Conservation (phyloP, 2,329 filamentous ascomycete species). For the Ceratocystis ficicola region DNA sequence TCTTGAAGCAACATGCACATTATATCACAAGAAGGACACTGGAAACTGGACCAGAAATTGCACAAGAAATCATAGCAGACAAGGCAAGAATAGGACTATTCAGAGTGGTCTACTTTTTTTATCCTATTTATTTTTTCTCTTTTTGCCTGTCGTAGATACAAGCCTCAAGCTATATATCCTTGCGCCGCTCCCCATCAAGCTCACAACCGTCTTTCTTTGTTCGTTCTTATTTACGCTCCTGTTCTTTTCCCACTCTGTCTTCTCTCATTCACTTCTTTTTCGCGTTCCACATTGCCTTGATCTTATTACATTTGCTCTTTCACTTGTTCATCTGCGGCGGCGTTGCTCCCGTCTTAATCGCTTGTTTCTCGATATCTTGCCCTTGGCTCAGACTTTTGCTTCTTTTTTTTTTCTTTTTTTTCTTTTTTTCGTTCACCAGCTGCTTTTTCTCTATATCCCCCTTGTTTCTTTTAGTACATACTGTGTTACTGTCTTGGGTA, state of each 20-base stretch:
- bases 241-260: constrained; percentile 13
- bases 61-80: neutral
- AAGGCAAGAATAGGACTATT: neutral
- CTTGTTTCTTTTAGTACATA: constrained; percentile 1
- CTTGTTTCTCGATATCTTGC: constrained; percentile 24
- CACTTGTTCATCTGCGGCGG: neutral
- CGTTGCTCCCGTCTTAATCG: constrained; percentile 23
- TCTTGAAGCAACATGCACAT: neutral
- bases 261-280: neutral
- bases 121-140: neutral
- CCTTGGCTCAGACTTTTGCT: neutral
- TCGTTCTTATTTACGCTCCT: constrained; percentile 1
- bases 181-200: constrained; percentile 1
- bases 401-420: neutral
- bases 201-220: neutral
- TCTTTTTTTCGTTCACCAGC: neutral
- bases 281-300: neutral
- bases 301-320: constrained; percentile 10
- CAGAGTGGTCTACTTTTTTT: neutral
- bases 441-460: constrained; percentile 6
- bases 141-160: neutral
- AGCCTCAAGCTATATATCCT: constrained; percentile 8
- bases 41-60: neutral
- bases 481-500: constrained; percentile 26
- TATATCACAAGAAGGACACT: neutral